Base-by-base conservation (phyloP, 1,284 basidiomycete genomes). In the Ganoderma resinaceum region DNA sequence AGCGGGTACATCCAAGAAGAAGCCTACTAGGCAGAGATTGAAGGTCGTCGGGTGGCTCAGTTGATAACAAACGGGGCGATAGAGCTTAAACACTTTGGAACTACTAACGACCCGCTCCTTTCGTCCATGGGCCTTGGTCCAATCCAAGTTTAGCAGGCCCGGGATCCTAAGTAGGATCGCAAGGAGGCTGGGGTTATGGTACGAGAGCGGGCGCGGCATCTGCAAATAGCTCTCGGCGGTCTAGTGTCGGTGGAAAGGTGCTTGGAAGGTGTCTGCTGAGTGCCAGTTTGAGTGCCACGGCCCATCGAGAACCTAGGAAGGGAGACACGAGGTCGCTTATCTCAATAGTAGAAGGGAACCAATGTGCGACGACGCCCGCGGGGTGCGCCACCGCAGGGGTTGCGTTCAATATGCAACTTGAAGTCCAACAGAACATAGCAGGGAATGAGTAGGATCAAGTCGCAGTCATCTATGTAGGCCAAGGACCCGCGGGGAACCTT, bases 311-410 rank as follows among this genome's bases (percentile, higher is more conserved):
- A 57, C 53, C 23, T 40, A 49, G 33, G 57, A 63, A 49, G 62
- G 66, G 53, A 57, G 26, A 33, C 69, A 70, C 69, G 69, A 70
- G 69, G 69, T 66, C 40, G 61, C 65, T 70, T 70, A 70, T 70
- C 69, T 70, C 63, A 65, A 70, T 70, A 60, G 38, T 31, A 67
- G 69, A 70, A 70, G 61, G 16, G 20, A 23, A 37, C 16, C 37
- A 59, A 40, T 57, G 62, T 59, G 68, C 55, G 33, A 58, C 26
- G 35, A 61, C 63, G 38, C 55, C 38, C 61, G 68, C 46, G 26
- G n/a, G 8, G 23, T 53, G 61, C 61, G 61, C 61, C 61, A 53
- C 61, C 61, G 61, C 42, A 49, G 61, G 42, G 38, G 35, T 46
- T 23, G 61, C 26, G 58, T 38, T 60, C 58, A 60, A 38, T 23